Evolutionary conservation across 371 early-diverging fungal species (phyloP), one percentile per base, ranked within the genome.

Genomic region (Mucor plumbeus): DNA sequence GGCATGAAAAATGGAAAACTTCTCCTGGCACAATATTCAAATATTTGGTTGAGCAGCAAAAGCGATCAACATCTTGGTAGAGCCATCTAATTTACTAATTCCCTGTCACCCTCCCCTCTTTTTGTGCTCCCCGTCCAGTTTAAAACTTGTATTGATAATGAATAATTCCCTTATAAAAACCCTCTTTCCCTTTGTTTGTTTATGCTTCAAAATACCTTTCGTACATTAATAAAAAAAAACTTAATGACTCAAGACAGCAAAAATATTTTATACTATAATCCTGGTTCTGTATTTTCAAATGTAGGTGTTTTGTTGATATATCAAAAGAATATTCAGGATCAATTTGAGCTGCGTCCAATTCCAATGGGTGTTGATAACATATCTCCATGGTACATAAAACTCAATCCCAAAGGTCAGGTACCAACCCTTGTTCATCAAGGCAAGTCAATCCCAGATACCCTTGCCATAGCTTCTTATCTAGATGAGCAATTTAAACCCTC

Each of bases 1-100:
- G 69, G 67, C 71, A 73, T 36, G 65, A 71, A 21, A 63, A 67
- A 55, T 78, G 75, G 79, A 58, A 58, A 36, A 38, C 66, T 14
- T 33, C 44, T 7, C 68, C 70, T 9, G 79, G 79, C 0, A 34
- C 66, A 15, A 54, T 78, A 13, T 75, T 65, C 63, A 65, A 68
- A n/a, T 65, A 65, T 59, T 35, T 78, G 21, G 62, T 53, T n/a
- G 33, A 41, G 7, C 40, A 61, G 7, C 65, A 72, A 26, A 55
- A 62, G 33, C 56, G 55, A 48, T 8, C 31, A 21, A 53, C 36
- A n/a, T 14, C 21, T 50, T 70, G 70, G 70, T 70, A 26, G 26
- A 26, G 3, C 26, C 26, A 26, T 26, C 26, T 26, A 26, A 26
- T 26, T 21, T 50, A 21, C 11, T 19, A 17, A 21, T 50, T 50